Evolutionary conservation across 768 basidiomycete species (phyloP).

Genomic region (Termitomyces eurrhizus): DNA sequence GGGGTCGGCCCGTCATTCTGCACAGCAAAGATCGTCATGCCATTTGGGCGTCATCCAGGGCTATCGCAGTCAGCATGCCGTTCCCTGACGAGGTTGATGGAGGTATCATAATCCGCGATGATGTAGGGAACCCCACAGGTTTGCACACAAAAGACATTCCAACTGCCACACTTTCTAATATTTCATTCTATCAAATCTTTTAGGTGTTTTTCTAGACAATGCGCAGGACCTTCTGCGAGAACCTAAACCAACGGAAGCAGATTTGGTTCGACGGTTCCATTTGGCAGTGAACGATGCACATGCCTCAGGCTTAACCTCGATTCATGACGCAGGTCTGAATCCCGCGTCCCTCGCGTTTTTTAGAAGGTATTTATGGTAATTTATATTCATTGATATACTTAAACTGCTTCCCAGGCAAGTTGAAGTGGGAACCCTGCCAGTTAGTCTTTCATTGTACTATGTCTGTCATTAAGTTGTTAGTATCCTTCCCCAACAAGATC

Average conservation of each 20-base stretch:
- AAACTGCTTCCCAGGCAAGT: constrained; percentile 49
- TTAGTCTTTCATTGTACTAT: constrained; percentile 24
- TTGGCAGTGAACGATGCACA: constrained; percentile 66
- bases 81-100: constrained; percentile 74
- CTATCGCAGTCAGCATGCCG: constrained; percentile 53
- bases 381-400: constrained; percentile 4
- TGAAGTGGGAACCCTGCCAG: constrained; percentile 55
- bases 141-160: constrained; percentile 13
- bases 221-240: constrained; percentile 72
- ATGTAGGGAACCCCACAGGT: constrained; percentile 68
- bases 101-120: constrained; percentile 73
- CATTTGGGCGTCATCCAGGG: constrained; percentile 73
- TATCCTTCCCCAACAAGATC: constrained; percentile 38
- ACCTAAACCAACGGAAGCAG: constrained; percentile 59
- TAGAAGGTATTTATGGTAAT: constrained; percentile 41
- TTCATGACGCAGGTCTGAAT: constrained; percentile 82
- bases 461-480: constrained; percentile 2
- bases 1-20: constrained; percentile 67
- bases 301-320: constrained; percentile 68
- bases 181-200: neutral
- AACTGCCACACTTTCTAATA: constrained; percentile 6
- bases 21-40: constrained; percentile 89
- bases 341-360: constrained; percentile 74
- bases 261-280: constrained; percentile 58
- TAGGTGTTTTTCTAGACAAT: constrained; percentile 81